Evolutionary conservation across 495 filamentous ascomycete species (phyloP).

Genomic region (Corynascus novoguineensis): DNA sequence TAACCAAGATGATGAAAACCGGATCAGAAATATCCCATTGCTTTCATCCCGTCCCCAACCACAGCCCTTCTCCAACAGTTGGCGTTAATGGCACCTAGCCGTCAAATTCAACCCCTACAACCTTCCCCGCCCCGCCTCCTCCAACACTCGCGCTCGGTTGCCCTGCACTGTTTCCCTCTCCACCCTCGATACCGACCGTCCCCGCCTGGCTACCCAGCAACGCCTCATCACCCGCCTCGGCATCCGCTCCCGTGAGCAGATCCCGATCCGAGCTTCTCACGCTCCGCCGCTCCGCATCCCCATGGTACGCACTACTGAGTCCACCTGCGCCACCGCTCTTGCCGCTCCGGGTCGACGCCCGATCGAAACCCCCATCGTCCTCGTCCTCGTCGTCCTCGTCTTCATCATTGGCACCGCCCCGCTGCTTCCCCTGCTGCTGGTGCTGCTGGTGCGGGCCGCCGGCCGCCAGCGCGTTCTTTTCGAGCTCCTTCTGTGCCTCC

Average conservation of each 20-base stretch:
- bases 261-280: slow-evolving; percentile 71
- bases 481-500: slow-evolving; percentile 80
- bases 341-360: neutral
- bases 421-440: slow-evolving; percentile 33
- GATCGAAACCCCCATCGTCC: slow-evolving; percentile 24
- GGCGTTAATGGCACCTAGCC: slow-evolving; percentile 21
- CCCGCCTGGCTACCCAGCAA: neutral
- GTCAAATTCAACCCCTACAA: slow-evolving; percentile 37
- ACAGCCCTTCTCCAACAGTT: neutral
- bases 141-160: slow-evolving; percentile 1
- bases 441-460: no score
- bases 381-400: slow-evolving; percentile 69
- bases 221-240: slow-evolving; percentile 46
- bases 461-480: slow-evolving; percentile 64
- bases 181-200: slow-evolving; percentile 10
- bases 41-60: neutral
- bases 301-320: slow-evolving; percentile 35
- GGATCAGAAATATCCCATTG: no score
- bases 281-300: slow-evolving; percentile 50
- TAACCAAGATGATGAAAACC: no score
- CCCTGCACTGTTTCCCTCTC: slow-evolving; percentile 19
- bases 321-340: neutral
- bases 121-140: slow-evolving; percentile 23
- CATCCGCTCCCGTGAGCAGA: slow-evolving; percentile 73
- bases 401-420: slow-evolving; percentile 56